Conservation (phyloP, 352 stramenopile genomes). For the Phytophthora pluvialis region DNA sequence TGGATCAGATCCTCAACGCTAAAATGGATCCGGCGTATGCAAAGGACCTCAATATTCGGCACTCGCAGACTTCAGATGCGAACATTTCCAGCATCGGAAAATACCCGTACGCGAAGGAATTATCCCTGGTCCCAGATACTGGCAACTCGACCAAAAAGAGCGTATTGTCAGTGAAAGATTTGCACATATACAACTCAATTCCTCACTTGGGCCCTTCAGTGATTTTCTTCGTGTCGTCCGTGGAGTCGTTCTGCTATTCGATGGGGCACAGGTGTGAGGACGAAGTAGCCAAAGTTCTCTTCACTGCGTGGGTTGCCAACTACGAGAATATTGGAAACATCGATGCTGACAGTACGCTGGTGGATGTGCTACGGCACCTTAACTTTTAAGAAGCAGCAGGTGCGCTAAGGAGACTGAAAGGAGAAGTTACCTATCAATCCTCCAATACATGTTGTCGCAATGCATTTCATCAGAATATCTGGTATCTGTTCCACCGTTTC, state of each 20-base stretch:
- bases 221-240: conserved; percentile 34
- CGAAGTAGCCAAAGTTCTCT: conserved; percentile 19
- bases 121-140: neutral
- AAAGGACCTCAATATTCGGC: neutral
- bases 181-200: conserved; percentile 39
- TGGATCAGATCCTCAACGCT: neutral
- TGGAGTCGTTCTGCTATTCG: conserved; percentile 34
- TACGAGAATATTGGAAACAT: conserved; percentile 26
- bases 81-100: neutral
- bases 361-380: conserved; percentile 25
- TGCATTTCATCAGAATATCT: no score
- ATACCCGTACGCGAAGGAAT: neutral
- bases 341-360: conserved; percentile 12
- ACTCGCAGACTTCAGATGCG: neutral
- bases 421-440: no score
- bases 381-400: no score
- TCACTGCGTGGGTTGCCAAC: conserved; percentile 17
- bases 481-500: no score
- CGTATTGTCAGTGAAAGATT: conserved; percentile 18
- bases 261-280: conserved; percentile 45
- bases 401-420: no score
- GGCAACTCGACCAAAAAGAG: neutral
- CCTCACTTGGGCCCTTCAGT: conserved; percentile 28
- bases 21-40: neutral
- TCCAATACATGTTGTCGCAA: no score